Evolutionary conservation across 2,329 filamentous ascomycete genomes (phyloP), one percentile per base, ranked within the genome.

Genomic region (Ambrosiella beaveri): DNA sequence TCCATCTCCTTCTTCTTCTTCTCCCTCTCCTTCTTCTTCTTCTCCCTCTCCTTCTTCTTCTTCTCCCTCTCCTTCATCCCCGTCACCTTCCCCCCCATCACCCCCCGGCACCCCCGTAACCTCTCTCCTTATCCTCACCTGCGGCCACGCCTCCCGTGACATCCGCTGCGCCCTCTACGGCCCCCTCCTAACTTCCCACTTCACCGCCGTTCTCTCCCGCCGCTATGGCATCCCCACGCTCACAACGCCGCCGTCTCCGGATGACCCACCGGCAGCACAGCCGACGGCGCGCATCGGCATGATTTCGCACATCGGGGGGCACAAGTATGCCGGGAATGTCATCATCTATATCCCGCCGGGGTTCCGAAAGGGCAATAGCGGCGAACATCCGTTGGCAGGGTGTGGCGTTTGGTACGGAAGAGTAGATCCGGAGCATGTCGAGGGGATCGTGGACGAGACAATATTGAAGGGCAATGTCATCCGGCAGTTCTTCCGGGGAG

Each of bases 291-390:
- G 82, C 53, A 77, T 90, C 0, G 87, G 80, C 0, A 65, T 84
- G 57, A 85, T 90, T 58, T 88, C 83, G 61, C 88, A 94, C 65
- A 82, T 94, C 57, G 86, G 87, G 0, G 88, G 88, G 0, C 88
- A 94, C 69, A 90, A 89, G 67, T 91, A 84, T 67, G 88, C 88
- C 0, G 88, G 88, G 1, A 94, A 94, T 67, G 79, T 91, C 40
- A 88, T 93, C 53, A 70, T 93, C 1, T 93, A 93, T 65, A 67
- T 93, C 4, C 87, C 88, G 3, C 84, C 82, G 0, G 65, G 65
- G 0, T 60, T 73, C 62, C 72, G 8, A 12, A 40, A 41, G 3
- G 17, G 35, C 2, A 27, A 58, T 12, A 45, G 53, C 4, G 41
- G 45, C 7, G 19, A 51, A 8, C 80, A 86, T 66, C 74, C 79